These are phyloP conservation scores for Myxozyma udenii DNA, from an alignment of 805 yeast species.

Conservation along the genomic window DNA sequence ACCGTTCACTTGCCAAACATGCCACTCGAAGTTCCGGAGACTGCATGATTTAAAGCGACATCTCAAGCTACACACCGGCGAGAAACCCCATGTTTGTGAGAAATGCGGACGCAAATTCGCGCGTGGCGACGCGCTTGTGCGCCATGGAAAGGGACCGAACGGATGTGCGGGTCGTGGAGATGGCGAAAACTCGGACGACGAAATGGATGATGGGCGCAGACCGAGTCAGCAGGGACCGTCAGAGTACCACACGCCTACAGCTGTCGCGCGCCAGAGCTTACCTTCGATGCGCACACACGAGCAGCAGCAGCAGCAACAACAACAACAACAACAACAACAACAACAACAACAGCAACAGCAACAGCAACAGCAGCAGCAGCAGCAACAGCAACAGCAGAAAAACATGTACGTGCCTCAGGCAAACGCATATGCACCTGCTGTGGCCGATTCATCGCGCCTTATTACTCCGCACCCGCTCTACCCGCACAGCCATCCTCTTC, in stretches of 20 bases:
- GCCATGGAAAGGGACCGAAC: slow-evolving; percentile 56
- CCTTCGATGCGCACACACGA: background rate
- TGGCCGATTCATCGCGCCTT: slow-evolving; percentile 19
- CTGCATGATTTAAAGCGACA: slow-evolving; percentile 76
- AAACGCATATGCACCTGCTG: slow-evolving; percentile 7
- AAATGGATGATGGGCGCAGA: slow-evolving; percentile 17
- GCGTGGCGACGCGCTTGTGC: slow-evolving; percentile 67
- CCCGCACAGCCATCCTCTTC: slow-evolving; percentile 1
- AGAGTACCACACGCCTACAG: background rate
- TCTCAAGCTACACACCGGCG: slow-evolving; percentile 71
- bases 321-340: background rate
- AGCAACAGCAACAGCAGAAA: slow-evolving; percentile 1
- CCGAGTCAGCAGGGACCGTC: background rate
- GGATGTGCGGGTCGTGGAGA: slow-evolving; percentile 35
- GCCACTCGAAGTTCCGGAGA: slow-evolving; percentile 63
- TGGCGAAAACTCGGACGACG: slow-evolving; percentile 23
- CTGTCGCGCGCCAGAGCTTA: background rate
- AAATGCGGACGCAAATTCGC: slow-evolving; percentile 37
- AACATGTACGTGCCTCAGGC: background rate
- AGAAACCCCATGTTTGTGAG: slow-evolving; percentile 51
- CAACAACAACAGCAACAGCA: background rate
- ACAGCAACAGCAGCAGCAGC: background rate
- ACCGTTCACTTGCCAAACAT: slow-evolving; percentile 61
- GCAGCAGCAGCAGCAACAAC: background rate
- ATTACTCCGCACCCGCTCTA: slow-evolving; percentile 27